phyloP scores from a whole-genome alignment of 495 filamentous ascomycete species.

The Stereocaulon alpinum region DNA sequence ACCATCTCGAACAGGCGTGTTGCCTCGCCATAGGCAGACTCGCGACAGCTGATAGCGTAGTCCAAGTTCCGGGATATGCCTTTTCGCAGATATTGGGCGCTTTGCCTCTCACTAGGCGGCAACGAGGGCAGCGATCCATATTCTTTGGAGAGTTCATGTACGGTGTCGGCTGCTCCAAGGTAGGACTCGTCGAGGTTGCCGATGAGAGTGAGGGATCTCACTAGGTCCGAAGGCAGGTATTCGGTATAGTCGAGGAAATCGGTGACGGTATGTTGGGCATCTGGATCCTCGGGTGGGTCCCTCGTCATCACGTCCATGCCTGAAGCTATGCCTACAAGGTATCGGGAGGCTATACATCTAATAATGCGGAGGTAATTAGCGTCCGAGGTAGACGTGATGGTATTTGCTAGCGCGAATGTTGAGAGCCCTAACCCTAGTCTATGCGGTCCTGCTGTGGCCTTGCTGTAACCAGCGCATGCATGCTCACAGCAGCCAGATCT shows the following conservation, averaged over 20 bases:
- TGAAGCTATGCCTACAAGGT: not conserved
- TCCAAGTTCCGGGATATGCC: constrained; percentile 66
- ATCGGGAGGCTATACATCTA: not conserved
- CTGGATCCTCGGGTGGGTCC: constrained; percentile 51
- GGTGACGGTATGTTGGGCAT: constrained; percentile 86
- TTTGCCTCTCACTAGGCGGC: constrained; percentile 42
- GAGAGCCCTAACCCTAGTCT: too few species aligned
- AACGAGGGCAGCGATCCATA: constrained; percentile 64
- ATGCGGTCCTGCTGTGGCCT: too few species aligned
- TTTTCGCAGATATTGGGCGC: constrained; percentile 51
- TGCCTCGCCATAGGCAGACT: constrained; percentile 74
- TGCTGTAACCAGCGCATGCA: too few species aligned
- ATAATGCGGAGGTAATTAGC: not conserved
- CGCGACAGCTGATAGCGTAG: constrained; percentile 62
- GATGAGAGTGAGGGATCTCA: constrained; percentile 82
- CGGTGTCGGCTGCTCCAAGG: constrained; percentile 47
- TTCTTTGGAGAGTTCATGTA: constrained; percentile 61
- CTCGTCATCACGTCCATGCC: constrained; percentile 4
- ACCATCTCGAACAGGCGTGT: constrained; percentile 68
- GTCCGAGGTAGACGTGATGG: too few species aligned
- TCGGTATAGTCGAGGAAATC: constrained; percentile 97
- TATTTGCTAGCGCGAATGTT: too few species aligned
- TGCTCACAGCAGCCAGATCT: too few species aligned
- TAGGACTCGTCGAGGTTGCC: constrained; percentile 69
- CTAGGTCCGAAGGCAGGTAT: constrained; percentile 87